Evolutionary conservation across 2,329 filamentous ascomycete genomes (phyloP), one percentile per base, ranked within the genome.

Genomic region (Tolypocladium ovalisporum): DNA sequence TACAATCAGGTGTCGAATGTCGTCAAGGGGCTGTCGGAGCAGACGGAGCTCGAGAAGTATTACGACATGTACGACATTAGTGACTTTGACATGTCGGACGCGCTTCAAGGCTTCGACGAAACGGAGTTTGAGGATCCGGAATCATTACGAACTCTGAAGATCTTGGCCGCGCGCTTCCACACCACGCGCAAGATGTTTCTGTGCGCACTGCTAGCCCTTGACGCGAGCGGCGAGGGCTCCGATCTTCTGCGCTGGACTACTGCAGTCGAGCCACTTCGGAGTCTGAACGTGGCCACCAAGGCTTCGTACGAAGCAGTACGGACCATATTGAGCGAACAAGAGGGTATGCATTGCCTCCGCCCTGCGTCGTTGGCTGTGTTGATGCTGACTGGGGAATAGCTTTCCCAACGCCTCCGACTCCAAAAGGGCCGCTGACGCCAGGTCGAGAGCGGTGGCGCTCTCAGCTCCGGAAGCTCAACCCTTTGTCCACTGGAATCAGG

Each of bases 51-150:
- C 49, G 90, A 96, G 64, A 94, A 91, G 72, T 96, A 96, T 68
- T 89, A 94, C 65, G 93, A 97, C 67, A 88, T 93, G 59, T 92
- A 93, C 68, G 89, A 92, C 62, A 84, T 93, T 59, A 88, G 83
- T 60, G 81, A 86, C 58, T 81, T 85, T 57, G 88, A 92, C 68
- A 82, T 90, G 39, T 79, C 82, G 24, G 87, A 90, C 64, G 83
- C 86, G n/a, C 79, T 85, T 62, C 75, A 79, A 49, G 83, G 84
- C 1, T 85, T 87, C 58, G 79, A 80, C 5, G 82, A 88, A 52
- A 73, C 77, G n/a, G 83, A 89, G 55, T 82, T 87, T 59, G 89
- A 96, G 54, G 89, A 96, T 61, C 72, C 80, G 27, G 87, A 91
- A 65, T 89, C 87, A n/a, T 69, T 93, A 34, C 88, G 91, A 59